A percentile compares a stretch with the other conserved stretches of the same genome.
These are phyloP conservation scores for Lasiosphaeris hirsuta DNA, from an alignment of 495 filamentous ascomycete species.

Conservation along the genomic window DNA sequence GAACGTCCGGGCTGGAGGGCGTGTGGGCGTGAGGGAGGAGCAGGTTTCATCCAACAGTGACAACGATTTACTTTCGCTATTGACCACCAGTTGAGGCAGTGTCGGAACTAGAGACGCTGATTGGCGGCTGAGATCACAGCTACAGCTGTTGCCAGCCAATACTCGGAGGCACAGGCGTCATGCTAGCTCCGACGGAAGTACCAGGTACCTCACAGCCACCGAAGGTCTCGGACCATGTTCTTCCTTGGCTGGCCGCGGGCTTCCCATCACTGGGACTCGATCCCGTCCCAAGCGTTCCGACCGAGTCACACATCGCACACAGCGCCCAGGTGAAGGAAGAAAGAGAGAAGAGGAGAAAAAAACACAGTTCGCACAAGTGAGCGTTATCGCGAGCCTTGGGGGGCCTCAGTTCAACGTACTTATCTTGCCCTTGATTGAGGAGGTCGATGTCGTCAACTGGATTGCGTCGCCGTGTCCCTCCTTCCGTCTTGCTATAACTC, in stretches of 20 bases:
- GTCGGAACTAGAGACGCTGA: background rate
- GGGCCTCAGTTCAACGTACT: no score
- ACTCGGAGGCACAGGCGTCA: background rate
- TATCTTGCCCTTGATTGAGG: no score
- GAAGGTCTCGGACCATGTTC: background rate
- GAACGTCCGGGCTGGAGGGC: background rate
- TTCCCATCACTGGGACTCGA: constrained; percentile 2
- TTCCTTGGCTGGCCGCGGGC: constrained; percentile 4
- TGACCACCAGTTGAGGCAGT: constrained; percentile 6
- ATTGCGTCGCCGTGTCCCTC: background rate
- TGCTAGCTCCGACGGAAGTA: background rate
- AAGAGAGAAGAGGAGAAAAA: no score
- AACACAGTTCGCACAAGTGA: no score
- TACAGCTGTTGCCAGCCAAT: background rate
- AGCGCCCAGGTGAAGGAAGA: background rate
- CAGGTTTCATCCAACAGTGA: background rate
- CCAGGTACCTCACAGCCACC: background rate
- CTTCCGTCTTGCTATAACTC: background rate
- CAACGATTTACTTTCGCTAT: background rate
- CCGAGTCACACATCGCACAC: background rate
- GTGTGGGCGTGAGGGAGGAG: background rate
- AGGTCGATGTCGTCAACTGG: background rate
- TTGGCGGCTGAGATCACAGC: background rate
- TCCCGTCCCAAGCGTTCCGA: background rate
- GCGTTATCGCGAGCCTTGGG: no score